Evolutionary conservation across 805 yeast genomes (phyloP).

Genomic region (Lachancea thermotolerans): DNA sequence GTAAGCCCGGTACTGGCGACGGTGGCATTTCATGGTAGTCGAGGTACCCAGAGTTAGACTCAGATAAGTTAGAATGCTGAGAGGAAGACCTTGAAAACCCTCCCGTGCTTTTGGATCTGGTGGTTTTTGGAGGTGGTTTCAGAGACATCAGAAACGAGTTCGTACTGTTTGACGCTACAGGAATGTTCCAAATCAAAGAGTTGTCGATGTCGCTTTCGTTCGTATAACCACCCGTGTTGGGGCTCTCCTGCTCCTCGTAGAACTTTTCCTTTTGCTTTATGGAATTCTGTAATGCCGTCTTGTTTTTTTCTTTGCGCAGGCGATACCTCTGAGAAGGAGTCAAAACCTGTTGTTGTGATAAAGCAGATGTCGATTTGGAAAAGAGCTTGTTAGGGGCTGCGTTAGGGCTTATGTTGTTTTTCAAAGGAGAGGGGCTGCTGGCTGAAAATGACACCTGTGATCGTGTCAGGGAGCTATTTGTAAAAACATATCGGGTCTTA

Average conservation of each 20-base stretch:
- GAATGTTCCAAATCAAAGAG: slow-evolving; percentile 45
- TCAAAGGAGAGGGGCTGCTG: slow-evolving; percentile 7
- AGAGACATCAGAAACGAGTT: slow-evolving; percentile 22
- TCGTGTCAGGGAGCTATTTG: slow-evolving; percentile 5
- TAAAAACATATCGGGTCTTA: slow-evolving; percentile 5
- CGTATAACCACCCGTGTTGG: slow-evolving; percentile 9
- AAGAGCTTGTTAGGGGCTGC: slow-evolving; percentile 3
- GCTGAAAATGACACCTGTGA: slow-evolving; percentile 5
- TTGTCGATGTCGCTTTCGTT: slow-evolving; percentile 34
- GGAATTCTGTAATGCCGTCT: slow-evolving; percentile 28
- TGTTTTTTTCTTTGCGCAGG: slow-evolving; percentile 34
- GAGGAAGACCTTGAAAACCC: slow-evolving; percentile 7
- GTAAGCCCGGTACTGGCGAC: slow-evolving; percentile 44
- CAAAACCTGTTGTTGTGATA: slow-evolving; percentile 18
- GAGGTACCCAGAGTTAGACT: slow-evolving; percentile 26
- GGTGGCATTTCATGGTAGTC: slow-evolving; percentile 36
- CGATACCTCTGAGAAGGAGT: slow-evolving; percentile 40
- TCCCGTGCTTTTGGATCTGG: neutral
- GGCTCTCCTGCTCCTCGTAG: slow-evolving; percentile 33
- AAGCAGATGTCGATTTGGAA: slow-evolving; percentile 10
- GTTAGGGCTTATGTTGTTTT: slow-evolving; percentile 3
- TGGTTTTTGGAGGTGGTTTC: slow-evolving; percentile 6
- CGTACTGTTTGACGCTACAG: slow-evolving; percentile 37
- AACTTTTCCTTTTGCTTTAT: slow-evolving; percentile 33
- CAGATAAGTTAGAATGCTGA: slow-evolving; percentile 1